These are phyloP conservation scores for Colletotrichum tabaci DNA, from an alignment of 2,329 filamentous ascomycete genomes.

Conservation along the genomic window DNA sequence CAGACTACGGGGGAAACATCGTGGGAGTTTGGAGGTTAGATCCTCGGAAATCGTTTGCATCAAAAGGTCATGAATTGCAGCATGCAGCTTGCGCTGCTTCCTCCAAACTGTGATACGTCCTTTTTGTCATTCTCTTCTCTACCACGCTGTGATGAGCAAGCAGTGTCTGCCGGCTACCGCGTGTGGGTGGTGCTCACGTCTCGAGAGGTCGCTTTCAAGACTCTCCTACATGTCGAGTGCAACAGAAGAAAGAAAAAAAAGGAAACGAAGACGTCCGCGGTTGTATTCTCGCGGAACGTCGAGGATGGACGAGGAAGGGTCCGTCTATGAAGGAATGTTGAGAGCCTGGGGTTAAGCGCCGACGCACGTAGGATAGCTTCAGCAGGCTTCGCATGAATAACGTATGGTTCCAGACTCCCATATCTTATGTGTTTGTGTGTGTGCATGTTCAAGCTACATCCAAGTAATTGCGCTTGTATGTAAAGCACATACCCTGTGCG, in stretches of 20 bases:
- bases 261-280: constrained; percentile 19
- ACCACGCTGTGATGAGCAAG: constrained; percentile 40
- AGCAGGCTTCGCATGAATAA: constrained; percentile 40
- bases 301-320: constrained; percentile 35
- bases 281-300: constrained; percentile 18
- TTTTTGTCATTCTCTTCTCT: constrained; percentile 17
- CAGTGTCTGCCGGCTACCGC: constrained; percentile 33
- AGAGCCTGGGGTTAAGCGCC: constrained; percentile 40
- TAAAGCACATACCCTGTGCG: background rate
- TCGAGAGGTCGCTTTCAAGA: constrained; percentile 27
- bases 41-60: constrained; percentile 66
- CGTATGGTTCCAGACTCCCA: constrained; percentile 24
- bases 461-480: too few species aligned
- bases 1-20: constrained; percentile 56
- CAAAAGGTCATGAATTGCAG: constrained; percentile 49
- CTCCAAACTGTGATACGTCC: constrained; percentile 39
- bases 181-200: constrained; percentile 29
- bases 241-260: constrained; percentile 26
- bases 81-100: constrained; percentile 42
- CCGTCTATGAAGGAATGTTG: constrained; percentile 38
- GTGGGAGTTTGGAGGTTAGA: constrained; percentile 64
- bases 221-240: constrained; percentile 29
- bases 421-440: background rate
- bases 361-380: constrained; percentile 42
- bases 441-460: background rate